A percentile compares a stretch with the other conserved stretches of the same genome.
These are phyloP conservation scores for Oryza longistaminata DNA, from an alignment of 176 grass and related monocot genomes.

Conservation along the genomic window DNA sequence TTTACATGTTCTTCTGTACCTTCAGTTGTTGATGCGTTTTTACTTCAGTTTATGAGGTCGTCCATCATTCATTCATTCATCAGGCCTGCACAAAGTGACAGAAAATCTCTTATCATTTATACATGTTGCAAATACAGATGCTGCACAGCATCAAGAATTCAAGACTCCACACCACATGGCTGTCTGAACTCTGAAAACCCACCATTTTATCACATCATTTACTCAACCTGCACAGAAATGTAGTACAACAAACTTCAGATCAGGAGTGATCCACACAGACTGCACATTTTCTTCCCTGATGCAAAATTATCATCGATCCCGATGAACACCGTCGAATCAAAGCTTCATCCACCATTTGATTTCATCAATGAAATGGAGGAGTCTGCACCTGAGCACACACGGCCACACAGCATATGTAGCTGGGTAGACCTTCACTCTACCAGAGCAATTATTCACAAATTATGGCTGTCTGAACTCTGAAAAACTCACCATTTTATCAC, in stretches of 20 bases:
- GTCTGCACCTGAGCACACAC: neutral
- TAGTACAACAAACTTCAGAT: neutral
- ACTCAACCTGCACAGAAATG: constrained; percentile 6
- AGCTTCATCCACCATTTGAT: neutral
- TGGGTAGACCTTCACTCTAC: neutral
- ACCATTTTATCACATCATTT: neutral
- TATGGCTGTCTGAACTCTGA: neutral
- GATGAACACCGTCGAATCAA: neutral
- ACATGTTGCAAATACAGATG: neutral
- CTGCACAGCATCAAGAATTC: neutral
- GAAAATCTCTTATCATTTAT: neutral
- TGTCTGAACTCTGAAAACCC: neutral
- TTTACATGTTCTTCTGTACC: neutral
- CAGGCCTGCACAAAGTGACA: neutral
- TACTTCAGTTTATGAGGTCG: neutral
- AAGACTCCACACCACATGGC: neutral
- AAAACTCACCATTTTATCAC: neutral
- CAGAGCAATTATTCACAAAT: too few species aligned
- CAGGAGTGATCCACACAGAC: neutral
- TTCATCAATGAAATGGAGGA: neutral
- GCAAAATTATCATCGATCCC: neutral
- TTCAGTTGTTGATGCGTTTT: neutral
- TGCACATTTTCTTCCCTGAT: neutral
- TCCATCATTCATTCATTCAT: neutral
- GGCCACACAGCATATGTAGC: neutral